These are phyloP conservation scores for Clonostachys sp. DNA, from an alignment of 2,329 filamentous ascomycete genomes.

Conservation along the genomic window DNA sequence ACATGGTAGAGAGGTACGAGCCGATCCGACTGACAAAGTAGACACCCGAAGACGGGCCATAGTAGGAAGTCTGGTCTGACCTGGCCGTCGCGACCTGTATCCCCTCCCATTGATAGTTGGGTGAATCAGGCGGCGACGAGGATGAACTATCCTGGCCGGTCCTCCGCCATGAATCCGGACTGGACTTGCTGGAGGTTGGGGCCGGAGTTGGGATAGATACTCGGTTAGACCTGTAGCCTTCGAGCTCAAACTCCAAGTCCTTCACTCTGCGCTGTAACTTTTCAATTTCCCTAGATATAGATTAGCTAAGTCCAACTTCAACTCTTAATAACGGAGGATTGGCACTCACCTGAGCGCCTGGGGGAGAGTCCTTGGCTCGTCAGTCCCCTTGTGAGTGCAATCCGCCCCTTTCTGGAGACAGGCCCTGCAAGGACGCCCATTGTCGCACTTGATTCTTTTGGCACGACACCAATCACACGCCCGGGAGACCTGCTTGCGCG, in stretches of 20 bases:
- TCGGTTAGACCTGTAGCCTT: slow-evolving; percentile 2
- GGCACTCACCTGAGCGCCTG: slow-evolving; percentile 8
- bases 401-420: slow-evolving; percentile 8
- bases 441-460: slow-evolving; percentile 19
- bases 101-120: slow-evolving; percentile 14
- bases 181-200: background rate
- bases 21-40: slow-evolving; percentile 38
- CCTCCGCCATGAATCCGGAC: background rate
- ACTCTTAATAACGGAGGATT: background rate
- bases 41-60: slow-evolving; percentile 35
- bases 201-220: slow-evolving; percentile 4
- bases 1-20: slow-evolving; percentile 21
- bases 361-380: slow-evolving; percentile 5
- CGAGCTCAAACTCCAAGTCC: slow-evolving; percentile 19
- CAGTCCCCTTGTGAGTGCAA: slow-evolving; percentile 4
- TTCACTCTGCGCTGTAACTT: slow-evolving; percentile 19
- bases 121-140: background rate
- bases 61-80: slow-evolving; percentile 29
- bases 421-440: slow-evolving; percentile 15
- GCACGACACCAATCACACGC: slow-evolving; percentile 22
- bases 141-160: too few relatives aligned
- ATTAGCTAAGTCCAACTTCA: background rate
- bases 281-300: slow-evolving; percentile 21
- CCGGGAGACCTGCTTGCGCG: slow-evolving; percentile 18
- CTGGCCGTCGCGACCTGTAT: slow-evolving; percentile 27